Base-by-base conservation (phyloP, 331 rosid genomes). In the Malus hybrid region DNA sequence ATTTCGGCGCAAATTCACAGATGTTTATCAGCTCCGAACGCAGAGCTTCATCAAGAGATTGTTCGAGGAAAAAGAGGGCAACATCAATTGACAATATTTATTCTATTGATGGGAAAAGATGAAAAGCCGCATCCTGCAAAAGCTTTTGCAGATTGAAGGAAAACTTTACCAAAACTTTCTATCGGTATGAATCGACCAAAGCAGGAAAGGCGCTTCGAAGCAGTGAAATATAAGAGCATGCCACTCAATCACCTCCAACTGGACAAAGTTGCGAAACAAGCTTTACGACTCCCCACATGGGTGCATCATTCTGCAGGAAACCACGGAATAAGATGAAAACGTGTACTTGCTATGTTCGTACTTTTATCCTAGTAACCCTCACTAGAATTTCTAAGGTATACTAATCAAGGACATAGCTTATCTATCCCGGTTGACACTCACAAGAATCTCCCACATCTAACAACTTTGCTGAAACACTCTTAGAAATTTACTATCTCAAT, bases 301-400 rank as follows among this genome's bases (percentile, higher is more conserved):
- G 88, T 42, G 97, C 95, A 79, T 94, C 99, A 82, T 92, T 87
- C 98, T 94, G 97, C 92, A 90, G 34, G 70, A 66, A 88, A 81
- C 14, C 66, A 80, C 7, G 46, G 26, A 66, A 62, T 26, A 50
- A 22, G 75, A 58, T 66, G 33, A 44, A 56, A 28, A 30, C 5
- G 10, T 16, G 5, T 19, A 18, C 22, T 58, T 3, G 5, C 9
- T 30, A n/a, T 10, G 50, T 11, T 44, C 15, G 1, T 44, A 42
- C 48, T 10, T 42, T 61, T 10, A 6, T 39, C 46, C 12, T 39
- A 39, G 12, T 9, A 39, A 39, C 46, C 46, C 46, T 39, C 46
- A 39, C 46, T 9, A 39, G 46, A 39, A 39, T 39, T 39, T 39
- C 12, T 2, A 39, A 39, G 46, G 46, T 39, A 39, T 39, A 9